Conservation (phyloP, 2,329 filamentous ascomycete species). For the Thielaviopsis populi region DNA sequence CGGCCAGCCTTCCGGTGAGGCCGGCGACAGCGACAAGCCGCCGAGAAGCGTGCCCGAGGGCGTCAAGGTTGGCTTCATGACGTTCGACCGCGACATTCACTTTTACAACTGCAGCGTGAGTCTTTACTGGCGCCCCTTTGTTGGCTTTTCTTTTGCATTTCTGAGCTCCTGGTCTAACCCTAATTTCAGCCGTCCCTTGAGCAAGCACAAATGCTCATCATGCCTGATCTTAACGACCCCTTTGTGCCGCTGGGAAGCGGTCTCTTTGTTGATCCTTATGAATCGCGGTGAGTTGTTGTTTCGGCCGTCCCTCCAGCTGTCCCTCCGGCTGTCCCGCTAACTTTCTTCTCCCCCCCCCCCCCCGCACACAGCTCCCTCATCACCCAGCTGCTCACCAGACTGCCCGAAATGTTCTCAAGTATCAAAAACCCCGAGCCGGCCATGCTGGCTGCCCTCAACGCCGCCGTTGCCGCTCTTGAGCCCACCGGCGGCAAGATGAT, state of each 20-base stretch:
- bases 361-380: slow-evolving; percentile 51
- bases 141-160: neutral
- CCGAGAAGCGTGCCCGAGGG: slow-evolving; percentile 54
- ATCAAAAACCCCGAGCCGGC: slow-evolving; percentile 87
- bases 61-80: slow-evolving; percentile 84
- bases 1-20: too few species aligned
- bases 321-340: neutral
- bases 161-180: slow-evolving; percentile 5
- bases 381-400: slow-evolving; percentile 63
- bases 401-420: slow-evolving; percentile 74
- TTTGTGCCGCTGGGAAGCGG: slow-evolving; percentile 87
- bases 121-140: too few species aligned
- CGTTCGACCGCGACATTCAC: slow-evolving; percentile 91
- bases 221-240: slow-evolving; percentile 93
- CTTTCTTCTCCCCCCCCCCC: neutral
- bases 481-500: slow-evolving; percentile 85
- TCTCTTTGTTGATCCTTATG: slow-evolving; percentile 85
- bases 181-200: slow-evolving; percentile 50
- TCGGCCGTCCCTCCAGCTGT: too few species aligned
- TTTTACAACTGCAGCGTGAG: slow-evolving; percentile 88
- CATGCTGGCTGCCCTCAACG: slow-evolving; percentile 67
- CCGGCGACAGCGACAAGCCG: slow-evolving; percentile 35
- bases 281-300: slow-evolving; percentile 59
- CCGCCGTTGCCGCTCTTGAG: slow-evolving; percentile 69
- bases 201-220: slow-evolving; percentile 93